Conservation (phyloP, 1,139 yeast species). For the Sugiyamaella sp. region DNA sequence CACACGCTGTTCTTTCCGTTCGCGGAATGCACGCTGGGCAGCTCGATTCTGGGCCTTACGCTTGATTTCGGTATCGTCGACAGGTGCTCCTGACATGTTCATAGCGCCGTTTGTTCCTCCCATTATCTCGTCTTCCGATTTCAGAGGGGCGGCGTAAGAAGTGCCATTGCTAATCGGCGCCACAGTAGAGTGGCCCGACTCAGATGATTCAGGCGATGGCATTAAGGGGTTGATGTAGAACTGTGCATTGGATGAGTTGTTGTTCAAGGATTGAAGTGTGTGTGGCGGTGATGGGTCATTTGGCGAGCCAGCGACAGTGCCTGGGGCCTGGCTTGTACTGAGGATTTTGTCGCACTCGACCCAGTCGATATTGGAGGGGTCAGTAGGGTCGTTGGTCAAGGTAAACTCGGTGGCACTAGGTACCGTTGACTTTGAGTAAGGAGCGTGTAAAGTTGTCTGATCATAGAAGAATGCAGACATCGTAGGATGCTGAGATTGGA, state of each 20-base stretch:
- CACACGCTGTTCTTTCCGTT: constrained; percentile 74
- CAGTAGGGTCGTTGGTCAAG: constrained; percentile 4
- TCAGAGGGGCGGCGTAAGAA: background rate
- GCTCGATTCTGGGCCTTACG: constrained; percentile 85
- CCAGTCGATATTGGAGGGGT: constrained; percentile 15
- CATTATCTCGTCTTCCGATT: constrained; percentile 17
- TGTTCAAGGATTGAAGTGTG: constrained; percentile 1
- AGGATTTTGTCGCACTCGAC: constrained; percentile 20
- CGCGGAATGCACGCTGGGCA: constrained; percentile 88
- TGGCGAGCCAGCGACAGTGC: background rate
- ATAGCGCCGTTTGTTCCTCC: background rate
- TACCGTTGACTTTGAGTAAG: background rate
- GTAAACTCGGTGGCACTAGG: background rate
- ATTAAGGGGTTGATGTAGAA: constrained; percentile 11
- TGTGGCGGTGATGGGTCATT: constrained; percentile 15
- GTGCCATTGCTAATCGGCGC: constrained; percentile 3
- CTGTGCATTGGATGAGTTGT: constrained; percentile 3
- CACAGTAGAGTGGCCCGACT: constrained; percentile 16
- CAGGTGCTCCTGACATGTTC: constrained; percentile 28
- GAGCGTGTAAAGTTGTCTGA: constrained; percentile 4
- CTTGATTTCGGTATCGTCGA: constrained; percentile 54
- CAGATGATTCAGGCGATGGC: constrained; percentile 22
- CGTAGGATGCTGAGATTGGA: background rate
- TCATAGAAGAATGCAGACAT: constrained; percentile 16
- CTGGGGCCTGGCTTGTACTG: background rate